Percentiles rank a stretch among this genome's conserved stretches.
phyloP scores from a whole-genome alignment of 2,329 filamentous ascomycete genomes.

The Ascochyta viciae-villosae region DNA sequence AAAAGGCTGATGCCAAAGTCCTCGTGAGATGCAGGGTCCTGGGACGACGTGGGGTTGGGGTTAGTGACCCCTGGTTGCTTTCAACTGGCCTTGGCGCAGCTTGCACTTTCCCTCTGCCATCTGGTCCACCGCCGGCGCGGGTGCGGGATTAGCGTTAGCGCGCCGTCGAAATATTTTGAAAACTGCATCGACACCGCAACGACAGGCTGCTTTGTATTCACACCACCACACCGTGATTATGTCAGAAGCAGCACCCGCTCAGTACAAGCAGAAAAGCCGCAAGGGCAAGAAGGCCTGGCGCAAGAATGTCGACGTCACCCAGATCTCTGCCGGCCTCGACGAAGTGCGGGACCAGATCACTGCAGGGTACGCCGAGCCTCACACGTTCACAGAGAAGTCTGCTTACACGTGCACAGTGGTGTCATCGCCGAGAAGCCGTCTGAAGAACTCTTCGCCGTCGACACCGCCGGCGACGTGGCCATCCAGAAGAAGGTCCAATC shows the following conservation, averaged over 20 bases:
- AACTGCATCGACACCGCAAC: neutral
- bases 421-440: conserved; percentile 83
- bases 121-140: conserved; percentile 3
- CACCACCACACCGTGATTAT: conserved; percentile 1
- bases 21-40: conserved; percentile 18
- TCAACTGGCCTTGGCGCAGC: too few relatives aligned
- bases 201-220: neutral
- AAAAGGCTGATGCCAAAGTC: neutral
- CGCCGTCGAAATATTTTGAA: conserved; percentile 16
- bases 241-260: conserved; percentile 68
- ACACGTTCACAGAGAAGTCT: neutral
- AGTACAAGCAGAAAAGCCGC: conserved; percentile 86
- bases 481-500: conserved; percentile 71
- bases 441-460: conserved; percentile 83
- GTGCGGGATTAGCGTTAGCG: conserved; percentile 11
- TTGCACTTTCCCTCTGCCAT: too few relatives aligned
- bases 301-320: conserved; percentile 94
- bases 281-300: conserved; percentile 99
- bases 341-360: conserved; percentile 89
- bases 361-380: conserved; percentile 69
- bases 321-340: conserved; percentile 83
- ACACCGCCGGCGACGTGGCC: conserved; percentile 73
- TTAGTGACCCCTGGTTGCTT: too few relatives aligned
- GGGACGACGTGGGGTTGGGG: conserved; percentile 2
- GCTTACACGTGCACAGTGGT: conserved; percentile 64